Percentiles rank a stretch among this genome's conserved stretches.
These are phyloP conservation scores for Pseudocercospora fijiensis DNA, from an alignment of 2,329 filamentous ascomycete genomes.

Conservation along the genomic window DNA sequence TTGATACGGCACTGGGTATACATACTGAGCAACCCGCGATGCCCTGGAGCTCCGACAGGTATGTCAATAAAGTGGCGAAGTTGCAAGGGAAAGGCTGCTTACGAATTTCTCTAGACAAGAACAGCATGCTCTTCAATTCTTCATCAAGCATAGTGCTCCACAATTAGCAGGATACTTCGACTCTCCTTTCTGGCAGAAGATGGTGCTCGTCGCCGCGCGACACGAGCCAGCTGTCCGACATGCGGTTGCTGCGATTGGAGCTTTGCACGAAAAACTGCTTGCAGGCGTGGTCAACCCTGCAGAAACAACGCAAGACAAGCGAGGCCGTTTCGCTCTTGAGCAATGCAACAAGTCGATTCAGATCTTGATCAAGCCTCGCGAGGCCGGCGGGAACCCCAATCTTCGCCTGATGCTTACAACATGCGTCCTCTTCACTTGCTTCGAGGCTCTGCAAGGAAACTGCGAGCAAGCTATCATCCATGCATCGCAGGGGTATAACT, in stretches of 20 bases:
- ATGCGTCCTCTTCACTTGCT: conserved; percentile 31
- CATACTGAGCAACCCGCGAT: conserved; percentile 18
- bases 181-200: conserved; percentile 31
- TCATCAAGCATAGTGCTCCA: conserved; percentile 28
- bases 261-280: conserved; percentile 30
- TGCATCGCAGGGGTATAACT: conserved; percentile 27
- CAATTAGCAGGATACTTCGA: conserved; percentile 32
- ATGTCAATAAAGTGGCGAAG: neutral
- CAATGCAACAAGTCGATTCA: conserved; percentile 32
- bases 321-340: conserved; percentile 28
- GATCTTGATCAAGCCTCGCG: conserved; percentile 18
- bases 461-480: conserved; percentile 32
- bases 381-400: conserved; percentile 16
- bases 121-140: conserved; percentile 30
- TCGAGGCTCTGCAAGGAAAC: conserved; percentile 30
- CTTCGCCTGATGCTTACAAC: conserved; percentile 30
- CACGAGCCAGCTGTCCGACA: conserved; percentile 29
- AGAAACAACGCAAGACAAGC: conserved; percentile 10
- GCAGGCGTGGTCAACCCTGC: conserved; percentile 20
- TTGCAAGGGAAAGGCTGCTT: neutral
- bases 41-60: conserved; percentile 24
- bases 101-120: conserved; percentile 12
- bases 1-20: conserved; percentile 23
- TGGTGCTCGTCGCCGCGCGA: conserved; percentile 25
- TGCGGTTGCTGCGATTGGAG: conserved; percentile 28